Conservation (phyloP, 306 rosid genomes). For the Senna tora region DNA sequence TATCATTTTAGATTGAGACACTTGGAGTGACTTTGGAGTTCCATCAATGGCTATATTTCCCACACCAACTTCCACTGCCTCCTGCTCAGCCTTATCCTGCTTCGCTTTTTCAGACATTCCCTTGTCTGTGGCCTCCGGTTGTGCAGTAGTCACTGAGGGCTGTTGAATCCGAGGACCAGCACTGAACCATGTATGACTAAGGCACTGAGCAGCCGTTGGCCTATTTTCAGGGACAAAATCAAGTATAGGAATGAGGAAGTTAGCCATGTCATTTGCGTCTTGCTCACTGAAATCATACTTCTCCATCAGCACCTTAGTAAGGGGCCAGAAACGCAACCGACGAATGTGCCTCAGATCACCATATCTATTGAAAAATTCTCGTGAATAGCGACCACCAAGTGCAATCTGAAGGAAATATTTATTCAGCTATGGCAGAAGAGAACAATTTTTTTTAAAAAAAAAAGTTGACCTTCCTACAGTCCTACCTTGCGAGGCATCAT, state of each 20-base stretch:
- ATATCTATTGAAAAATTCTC: slow-evolving; percentile 87
- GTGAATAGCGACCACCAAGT: slow-evolving; percentile 93
- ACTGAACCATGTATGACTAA: slow-evolving; percentile 84
- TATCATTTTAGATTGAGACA: slow-evolving; percentile 41
- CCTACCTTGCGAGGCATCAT: slow-evolving; percentile 98
- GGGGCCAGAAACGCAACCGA: slow-evolving; percentile 91
- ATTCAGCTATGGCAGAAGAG: slow-evolving; percentile 10
- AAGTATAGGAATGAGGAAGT: slow-evolving; percentile 79
- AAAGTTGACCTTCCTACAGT: slow-evolving; percentile 1
- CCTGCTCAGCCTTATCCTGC: slow-evolving; percentile 66
- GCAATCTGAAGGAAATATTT: slow-evolving; percentile 69
- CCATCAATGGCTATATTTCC: slow-evolving; percentile 62
- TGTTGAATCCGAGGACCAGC: slow-evolving; percentile 67
- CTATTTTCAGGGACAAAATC: slow-evolving; percentile 94
- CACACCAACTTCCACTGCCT: slow-evolving; percentile 65
- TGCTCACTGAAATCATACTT: slow-evolving; percentile 90
- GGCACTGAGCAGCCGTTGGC: slow-evolving; percentile 90
- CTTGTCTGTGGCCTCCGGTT: slow-evolving; percentile 40
- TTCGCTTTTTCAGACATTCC: slow-evolving; percentile 43
- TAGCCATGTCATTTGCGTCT: slow-evolving; percentile 74
- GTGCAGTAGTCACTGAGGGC: slow-evolving; percentile 48
- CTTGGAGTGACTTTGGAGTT: slow-evolving; percentile 54
- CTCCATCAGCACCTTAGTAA: slow-evolving; percentile 77
- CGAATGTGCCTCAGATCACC: slow-evolving; percentile 96
- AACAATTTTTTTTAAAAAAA: neutral